These are phyloP conservation scores for Bremia lactucae DNA, from an alignment of 352 stramenopile species.

Conservation along the genomic window DNA sequence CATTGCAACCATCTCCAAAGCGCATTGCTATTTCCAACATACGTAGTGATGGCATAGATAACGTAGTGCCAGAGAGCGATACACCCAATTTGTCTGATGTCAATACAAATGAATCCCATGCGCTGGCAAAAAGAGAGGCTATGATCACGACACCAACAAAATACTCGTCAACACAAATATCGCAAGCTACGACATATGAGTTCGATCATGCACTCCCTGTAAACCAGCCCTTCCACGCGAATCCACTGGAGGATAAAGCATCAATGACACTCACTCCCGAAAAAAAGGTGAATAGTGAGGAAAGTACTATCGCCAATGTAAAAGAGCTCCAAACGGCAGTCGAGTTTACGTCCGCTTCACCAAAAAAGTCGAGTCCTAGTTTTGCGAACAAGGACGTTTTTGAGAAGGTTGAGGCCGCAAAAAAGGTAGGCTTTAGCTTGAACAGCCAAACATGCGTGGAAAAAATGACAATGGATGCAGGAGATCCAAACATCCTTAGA, in stretches of 20 bases:
- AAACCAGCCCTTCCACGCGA: background rate
- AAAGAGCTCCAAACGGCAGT: background rate
- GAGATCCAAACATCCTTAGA: too few relatives aligned
- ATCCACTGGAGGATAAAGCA: background rate
- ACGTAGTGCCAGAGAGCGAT: background rate
- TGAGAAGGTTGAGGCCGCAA: background rate
- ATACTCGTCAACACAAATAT: background rate
- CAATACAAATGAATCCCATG: background rate
- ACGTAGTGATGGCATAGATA: background rate
- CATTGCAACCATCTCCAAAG: conserved; percentile 3
- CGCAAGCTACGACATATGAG: background rate
- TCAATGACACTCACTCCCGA: background rate
- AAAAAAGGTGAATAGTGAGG: background rate
- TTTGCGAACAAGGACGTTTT: background rate
- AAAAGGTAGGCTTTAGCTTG: conserved; percentile 13
- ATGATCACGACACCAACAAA: background rate
- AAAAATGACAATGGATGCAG: conserved; percentile 16
- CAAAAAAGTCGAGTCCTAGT: background rate
- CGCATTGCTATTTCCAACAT: background rate
- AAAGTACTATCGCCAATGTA: background rate
- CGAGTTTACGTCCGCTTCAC: background rate
- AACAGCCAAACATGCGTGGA: conserved; percentile 22
- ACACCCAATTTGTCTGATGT: background rate
- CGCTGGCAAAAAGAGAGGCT: background rate
- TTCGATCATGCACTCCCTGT: background rate